Conservation (phyloP, 768 basidiomycete species). For the Antrodiella citrinella region DNA sequence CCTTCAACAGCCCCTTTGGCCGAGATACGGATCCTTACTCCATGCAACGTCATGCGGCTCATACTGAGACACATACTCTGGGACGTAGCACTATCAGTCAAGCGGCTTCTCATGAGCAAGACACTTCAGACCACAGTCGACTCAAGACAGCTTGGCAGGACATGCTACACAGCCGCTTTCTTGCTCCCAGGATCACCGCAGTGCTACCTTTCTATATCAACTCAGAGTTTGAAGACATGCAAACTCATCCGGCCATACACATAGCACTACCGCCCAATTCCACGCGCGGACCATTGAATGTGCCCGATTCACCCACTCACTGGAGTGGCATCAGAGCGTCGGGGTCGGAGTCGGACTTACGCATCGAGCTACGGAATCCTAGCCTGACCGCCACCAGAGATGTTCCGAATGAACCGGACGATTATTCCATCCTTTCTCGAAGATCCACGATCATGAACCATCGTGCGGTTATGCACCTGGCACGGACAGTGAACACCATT, state of each 20-base stretch:
- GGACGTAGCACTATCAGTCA: too few relatives aligned
- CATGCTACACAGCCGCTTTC: slow-evolving; percentile 53
- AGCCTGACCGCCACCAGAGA: neutral
- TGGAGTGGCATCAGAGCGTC: too few relatives aligned
- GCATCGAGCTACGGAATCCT: neutral
- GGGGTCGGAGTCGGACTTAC: neutral
- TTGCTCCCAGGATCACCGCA: slow-evolving; percentile 44
- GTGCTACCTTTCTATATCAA: slow-evolving; percentile 64
- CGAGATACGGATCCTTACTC: too few relatives aligned
- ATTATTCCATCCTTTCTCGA: neutral
- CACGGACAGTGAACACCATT: slow-evolving; percentile 47
- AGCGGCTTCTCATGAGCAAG: too few relatives aligned
- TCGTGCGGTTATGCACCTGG: slow-evolving; percentile 60
- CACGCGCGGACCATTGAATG: neutral
- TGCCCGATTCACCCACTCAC: neutral
- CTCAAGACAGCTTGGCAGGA: slow-evolving; percentile 59
- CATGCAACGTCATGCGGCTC: too few relatives aligned
- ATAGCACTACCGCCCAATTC: slow-evolving; percentile 52
- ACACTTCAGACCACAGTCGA: slow-evolving; percentile 56
- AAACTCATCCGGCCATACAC: slow-evolving; percentile 38
- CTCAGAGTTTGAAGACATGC: slow-evolving; percentile 45
- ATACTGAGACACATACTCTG: too few relatives aligned
- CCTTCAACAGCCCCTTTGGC: too few relatives aligned
- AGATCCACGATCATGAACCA: slow-evolving; percentile 23
- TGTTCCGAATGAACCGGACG: neutral